Evolutionary conservation across 306 rosid genomes (phyloP), one percentile per base, ranked within the genome.

Genomic region (Lotus japonicus): DNA sequence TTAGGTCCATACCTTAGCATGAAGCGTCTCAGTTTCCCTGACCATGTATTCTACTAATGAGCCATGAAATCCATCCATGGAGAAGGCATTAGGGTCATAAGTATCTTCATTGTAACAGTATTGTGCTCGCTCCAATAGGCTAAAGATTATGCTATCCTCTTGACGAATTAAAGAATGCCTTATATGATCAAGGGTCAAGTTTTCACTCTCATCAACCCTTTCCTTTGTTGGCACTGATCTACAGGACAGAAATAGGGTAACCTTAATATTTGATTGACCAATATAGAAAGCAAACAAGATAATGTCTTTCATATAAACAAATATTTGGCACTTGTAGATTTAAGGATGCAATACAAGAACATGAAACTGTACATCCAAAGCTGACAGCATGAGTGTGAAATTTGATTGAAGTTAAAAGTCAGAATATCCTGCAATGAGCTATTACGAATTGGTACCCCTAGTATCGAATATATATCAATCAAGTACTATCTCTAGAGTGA

Each of bases 131-230:
- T 92, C 98, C 74, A 92, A 75, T 64, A 92, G 90, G 81, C 83
- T 60, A 75, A 74, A 88, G 26, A 92, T 90, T 64, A 92, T 92
- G 85, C 98, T 92, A 74, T 92, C 98, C 82, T 92, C 98, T 72
- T 83, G 97, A 64, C 84, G 88, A 56, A 90, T 86, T 28, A 92
- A 72, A 23, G 97, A 84, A 52, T 64, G 77, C 44, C 98, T 76
- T 67, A 92, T 86, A 66, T 80, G 50, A 21, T 90, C 97, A n/a
- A 92, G 91, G 43, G 96, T 92, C 77, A 90, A 74, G 70, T 76
- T 84, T 18, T 88, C 90, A 60, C 94, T 90, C 58, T 14, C 87
- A 77, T 92, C 98, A 61, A 81, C 59, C 81, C 96, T 87, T 55
- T 79, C 78, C 89, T 73, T 88, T 28, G 12, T 64, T 5, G 91